Percentiles rank a stretch among this genome's conserved stretches.
These are phyloP conservation scores for Magnolia officinalis DNA, from an alignment of 164 flowering plant species.

Conservation along the genomic window DNA sequence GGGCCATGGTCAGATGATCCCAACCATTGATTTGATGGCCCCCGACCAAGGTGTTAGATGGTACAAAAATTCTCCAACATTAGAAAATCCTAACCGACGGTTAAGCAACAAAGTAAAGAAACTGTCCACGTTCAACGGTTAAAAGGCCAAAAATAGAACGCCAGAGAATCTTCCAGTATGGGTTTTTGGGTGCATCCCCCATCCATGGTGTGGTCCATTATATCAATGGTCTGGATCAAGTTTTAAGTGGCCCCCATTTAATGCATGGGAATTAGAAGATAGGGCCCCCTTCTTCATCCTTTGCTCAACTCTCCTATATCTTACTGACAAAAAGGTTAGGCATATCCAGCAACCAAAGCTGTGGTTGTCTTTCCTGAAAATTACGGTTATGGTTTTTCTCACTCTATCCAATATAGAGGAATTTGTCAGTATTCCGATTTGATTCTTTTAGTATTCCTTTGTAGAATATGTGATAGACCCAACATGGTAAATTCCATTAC, in stretches of 20 bases:
- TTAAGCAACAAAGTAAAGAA: too few relatives aligned
- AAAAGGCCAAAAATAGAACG: neutral
- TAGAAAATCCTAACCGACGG: too few relatives aligned
- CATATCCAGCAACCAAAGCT: neutral
- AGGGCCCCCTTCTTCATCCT: neutral
- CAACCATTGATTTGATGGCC: neutral
- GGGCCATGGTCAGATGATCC: neutral
- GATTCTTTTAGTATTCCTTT: neutral
- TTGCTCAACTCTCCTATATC: neutral
- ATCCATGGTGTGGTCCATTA: neutral
- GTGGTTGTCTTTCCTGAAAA: conserved; percentile 1
- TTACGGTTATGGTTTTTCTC: neutral
- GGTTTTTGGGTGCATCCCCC: neutral
- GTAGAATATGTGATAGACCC: neutral
- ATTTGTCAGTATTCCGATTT: neutral
- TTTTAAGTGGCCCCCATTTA: too few relatives aligned
- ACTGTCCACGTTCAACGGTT: neutral
- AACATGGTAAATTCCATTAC: neutral
- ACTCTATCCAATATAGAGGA: neutral
- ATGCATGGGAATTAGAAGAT: neutral
- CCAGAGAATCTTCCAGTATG: neutral
- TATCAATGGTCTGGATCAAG: neutral
- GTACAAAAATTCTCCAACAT: neutral
- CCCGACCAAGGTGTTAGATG: neutral
- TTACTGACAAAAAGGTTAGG: neutral